Evolutionary conservation across 192 early-diverging fungal species (phyloP), one percentile per base, ranked within the genome.

Genomic region (Rhizoclosmatium globosum): DNA sequence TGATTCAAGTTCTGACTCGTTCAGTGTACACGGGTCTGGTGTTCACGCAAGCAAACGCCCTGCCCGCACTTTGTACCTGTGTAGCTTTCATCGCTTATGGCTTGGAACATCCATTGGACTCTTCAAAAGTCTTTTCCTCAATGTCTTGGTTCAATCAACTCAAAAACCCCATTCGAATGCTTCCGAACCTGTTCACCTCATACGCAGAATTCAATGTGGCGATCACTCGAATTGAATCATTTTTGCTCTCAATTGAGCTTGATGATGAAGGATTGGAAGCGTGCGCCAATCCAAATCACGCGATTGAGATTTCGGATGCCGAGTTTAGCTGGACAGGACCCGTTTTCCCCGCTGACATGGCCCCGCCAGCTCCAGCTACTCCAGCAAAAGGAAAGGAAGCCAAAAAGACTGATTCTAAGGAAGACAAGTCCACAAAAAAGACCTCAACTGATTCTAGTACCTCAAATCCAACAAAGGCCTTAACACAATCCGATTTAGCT

Each of bases 231-330:
- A 86, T 91, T 41, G 61, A 81, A 66, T 82, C 74, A 9, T 62
- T 94, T 64, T 58, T 91, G 46, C 72, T 89, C 44, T 88, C 89
- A 0, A 80, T 85, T 38, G 92, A 95, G 73, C 71, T 94, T 4
- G 90, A 93, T 44, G 56, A 70, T 45, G 23, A 47, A 43, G 23
- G 73, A 65, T 47, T 71, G 64, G 44, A 71, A 78, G 76, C 86
- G 47, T 82, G 86, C 1, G 68, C 74, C 2, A 67, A 89, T 6
- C 83, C 79, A 1, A 71, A 85, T 17, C 13, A 57, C 56, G 56
- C 56, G 21, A 57, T 95, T 39, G 72, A 72, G 21, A 76, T 94
- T 45, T 67, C 66, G 2, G 75, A 94, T 56, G 94, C 85, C 39
- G 79, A 86, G 64, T 91, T 93, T 71, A 68, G 85, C 3, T 94